A percentile compares a stretch with the other conserved stretches of the same genome.
phyloP scores from a whole-genome alignment of 768 basidiomycete species.

The Hypholoma fasciculare region DNA sequence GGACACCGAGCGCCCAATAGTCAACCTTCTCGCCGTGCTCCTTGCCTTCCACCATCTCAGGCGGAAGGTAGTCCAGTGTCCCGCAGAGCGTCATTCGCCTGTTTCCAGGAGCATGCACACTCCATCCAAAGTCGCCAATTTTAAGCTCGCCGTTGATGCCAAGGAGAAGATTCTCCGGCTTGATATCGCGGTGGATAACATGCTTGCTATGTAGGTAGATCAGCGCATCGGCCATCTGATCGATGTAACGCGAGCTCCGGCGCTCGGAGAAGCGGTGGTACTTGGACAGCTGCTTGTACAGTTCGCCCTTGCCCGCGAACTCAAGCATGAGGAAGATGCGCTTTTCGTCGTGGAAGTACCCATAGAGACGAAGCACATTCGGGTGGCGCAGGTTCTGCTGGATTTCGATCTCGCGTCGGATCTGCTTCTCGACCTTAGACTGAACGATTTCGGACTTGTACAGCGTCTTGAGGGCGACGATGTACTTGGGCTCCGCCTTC shows the following conservation, averaged over 20 bases:
- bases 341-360: conserved; percentile 98
- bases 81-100: conserved; percentile 91
- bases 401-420: conserved; percentile 96
- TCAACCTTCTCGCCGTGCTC: conserved; percentile 92
- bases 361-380: conserved; percentile 90
- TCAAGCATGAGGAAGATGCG: conserved; percentile 98
- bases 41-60: conserved; percentile 96
- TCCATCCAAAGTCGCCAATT: conserved; percentile 99
- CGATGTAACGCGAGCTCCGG: conserved; percentile 86
- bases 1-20: conserved; percentile 95
- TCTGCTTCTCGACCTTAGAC: conserved; percentile 93
- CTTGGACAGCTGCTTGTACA: conserved; percentile 94
- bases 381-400: conserved; percentile 96
- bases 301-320: conserved; percentile 94
- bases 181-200: conserved; percentile 98
- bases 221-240: conserved; percentile 97
- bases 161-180: conserved; percentile 94
- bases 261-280: conserved; percentile 86
- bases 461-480: conserved; percentile 94
- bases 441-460: conserved; percentile 96
- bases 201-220: conserved; percentile 92
- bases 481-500: conserved; percentile 83
- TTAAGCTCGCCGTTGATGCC: conserved; percentile 97
- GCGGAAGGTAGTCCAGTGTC: conserved; percentile 94
- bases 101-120: conserved; percentile 92